phyloP scores from a whole-genome alignment of 2,329 filamentous ascomycete genomes.

The Beauveria rudraprayagi region DNA sequence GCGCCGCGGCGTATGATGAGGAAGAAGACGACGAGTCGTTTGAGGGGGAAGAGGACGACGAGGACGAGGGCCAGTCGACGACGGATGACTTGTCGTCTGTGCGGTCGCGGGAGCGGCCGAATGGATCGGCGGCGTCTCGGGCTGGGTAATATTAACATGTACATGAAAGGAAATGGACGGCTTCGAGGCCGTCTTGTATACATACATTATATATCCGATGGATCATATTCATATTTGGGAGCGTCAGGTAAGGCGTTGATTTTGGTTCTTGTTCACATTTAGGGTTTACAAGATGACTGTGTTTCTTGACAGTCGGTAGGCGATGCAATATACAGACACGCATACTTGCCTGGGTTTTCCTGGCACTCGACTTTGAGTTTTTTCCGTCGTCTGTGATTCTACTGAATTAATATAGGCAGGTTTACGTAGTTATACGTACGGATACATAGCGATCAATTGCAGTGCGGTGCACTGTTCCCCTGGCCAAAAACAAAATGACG shows the following conservation, averaged over 20 bases:
- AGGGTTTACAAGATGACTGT: not conserved
- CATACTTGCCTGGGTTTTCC: not conserved
- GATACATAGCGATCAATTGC: too few species aligned
- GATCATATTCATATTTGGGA: not conserved
- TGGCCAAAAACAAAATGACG: not conserved
- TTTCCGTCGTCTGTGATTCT: too few species aligned
- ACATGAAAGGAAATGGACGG: not conserved
- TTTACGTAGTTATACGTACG: too few species aligned
- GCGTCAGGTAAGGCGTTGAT: not conserved
- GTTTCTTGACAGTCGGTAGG: not conserved
- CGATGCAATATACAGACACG: not conserved
- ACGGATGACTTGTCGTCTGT: constrained; percentile 18
- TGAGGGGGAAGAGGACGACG: constrained; percentile 26
- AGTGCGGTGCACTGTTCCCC: too few species aligned
- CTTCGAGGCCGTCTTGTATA: not conserved
- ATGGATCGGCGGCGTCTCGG: not conserved
- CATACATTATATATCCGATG: not conserved
- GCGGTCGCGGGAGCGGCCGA: constrained; percentile 1
- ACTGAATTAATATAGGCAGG: not conserved
- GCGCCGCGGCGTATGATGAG: constrained; percentile 25
- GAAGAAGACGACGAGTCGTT: constrained; percentile 23
- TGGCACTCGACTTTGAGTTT: not conserved
- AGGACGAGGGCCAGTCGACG: constrained; percentile 22
- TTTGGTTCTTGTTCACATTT: not conserved
- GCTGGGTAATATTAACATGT: not conserved